phyloP scores from a whole-genome alignment of 169 alveolate species.

The Cryptosporidium xiaoi region DNA sequence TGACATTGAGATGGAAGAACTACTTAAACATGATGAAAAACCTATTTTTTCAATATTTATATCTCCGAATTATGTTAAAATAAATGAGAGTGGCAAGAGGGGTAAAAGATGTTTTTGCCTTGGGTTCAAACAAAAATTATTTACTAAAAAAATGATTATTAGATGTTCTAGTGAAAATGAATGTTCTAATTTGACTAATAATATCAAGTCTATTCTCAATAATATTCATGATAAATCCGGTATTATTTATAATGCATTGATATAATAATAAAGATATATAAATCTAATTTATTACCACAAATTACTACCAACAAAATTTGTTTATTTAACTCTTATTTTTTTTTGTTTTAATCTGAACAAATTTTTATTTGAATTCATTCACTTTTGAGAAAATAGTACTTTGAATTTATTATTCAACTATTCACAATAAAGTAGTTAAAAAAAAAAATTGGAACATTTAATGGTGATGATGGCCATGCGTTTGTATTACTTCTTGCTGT shows the following conservation, averaged over 20 bases:
- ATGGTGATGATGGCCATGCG: slow-evolving; percentile 43
- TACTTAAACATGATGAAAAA: slow-evolving; percentile 53
- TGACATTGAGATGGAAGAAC: slow-evolving; percentile 59
- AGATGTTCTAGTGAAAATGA: slow-evolving; percentile 59
- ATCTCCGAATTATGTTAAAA: neutral
- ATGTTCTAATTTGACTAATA: slow-evolving; percentile 25
- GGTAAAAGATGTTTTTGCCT: slow-evolving; percentile 49
- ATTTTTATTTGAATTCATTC: neutral
- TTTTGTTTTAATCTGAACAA: neutral
- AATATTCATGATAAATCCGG: neutral
- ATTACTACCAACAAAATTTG: neutral
- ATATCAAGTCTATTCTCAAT: neutral
- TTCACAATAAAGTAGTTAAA: neutral
- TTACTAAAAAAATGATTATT: slow-evolving; percentile 13
- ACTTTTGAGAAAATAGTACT: neutral
- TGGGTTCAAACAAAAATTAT: slow-evolving; percentile 12
- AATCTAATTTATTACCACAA: neutral
- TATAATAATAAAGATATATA: no score
- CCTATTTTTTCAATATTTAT: slow-evolving; percentile 25
- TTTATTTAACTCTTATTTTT: neutral
- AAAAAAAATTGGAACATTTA: neutral
- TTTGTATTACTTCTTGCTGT: slow-evolving; percentile 47
- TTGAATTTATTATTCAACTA: neutral
- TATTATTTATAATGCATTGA: neutral
- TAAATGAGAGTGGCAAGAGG: slow-evolving; percentile 16